Evolutionary conservation across 2,329 filamentous ascomycete genomes (phyloP), one percentile per base, ranked within the genome.

Genomic region (Graphilbum sp.): DNA sequence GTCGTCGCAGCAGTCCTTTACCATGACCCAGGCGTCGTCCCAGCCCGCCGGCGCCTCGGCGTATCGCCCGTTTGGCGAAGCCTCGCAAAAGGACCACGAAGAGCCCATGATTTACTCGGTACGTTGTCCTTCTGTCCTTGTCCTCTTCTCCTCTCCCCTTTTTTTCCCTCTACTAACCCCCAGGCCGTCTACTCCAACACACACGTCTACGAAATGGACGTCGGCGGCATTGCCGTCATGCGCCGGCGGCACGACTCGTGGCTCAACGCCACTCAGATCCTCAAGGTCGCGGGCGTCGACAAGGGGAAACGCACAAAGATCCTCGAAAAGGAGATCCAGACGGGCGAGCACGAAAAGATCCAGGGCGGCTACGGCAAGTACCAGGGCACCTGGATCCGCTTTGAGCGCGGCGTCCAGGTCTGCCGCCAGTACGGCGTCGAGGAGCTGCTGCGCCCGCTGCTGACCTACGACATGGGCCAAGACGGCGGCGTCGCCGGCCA

Each of bases 351-450:
- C 57, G 90, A 98, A 57, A 98, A 98, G 59, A 88, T 98, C 3
- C 90, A 98, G 56, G 90, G 90, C 25, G 90, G 90, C 5, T 98
- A 98, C 52, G 90, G 90, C 46, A 96, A 96, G 63, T 98, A 98
- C 52, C 90, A 98, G 63, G 90, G 90, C 39, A 98, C 90, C 3
- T 98, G 90, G 90, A 93, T 98, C 52, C 84, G 81, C 52, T 96
- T 93, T 52, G 81, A 88, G 36, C 76, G 88, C 43, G 90, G 88
- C 2, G 70, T 92, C 34, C 85, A 95, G 52, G 88, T 98, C 49
- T 96, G 90, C 57, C 76, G 81, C 32, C 73, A 79, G 46, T 80
- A 80, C 48, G 74, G 71, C 11, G 83, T 90, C 24, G 81, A 88
- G 54, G 82, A 88, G 45, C 50, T 84, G 5, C 61, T 90, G 35